Conservation (phyloP, 495 filamentous ascomycete genomes). For the Mytilinidion resinicola region DNA sequence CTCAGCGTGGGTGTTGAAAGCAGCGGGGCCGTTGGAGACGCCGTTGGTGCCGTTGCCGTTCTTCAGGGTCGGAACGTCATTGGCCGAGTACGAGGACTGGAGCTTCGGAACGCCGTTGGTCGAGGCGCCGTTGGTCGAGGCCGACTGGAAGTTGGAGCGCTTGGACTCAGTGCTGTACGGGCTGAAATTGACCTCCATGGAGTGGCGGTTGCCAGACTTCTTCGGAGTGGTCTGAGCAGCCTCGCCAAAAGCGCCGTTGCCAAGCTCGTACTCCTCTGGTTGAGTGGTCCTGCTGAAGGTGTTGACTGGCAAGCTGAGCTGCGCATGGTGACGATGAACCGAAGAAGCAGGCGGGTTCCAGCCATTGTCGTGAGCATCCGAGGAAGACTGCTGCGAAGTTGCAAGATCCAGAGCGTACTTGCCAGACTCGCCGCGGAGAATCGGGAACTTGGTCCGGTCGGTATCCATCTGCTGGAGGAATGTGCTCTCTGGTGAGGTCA, state of each 20-base stretch:
- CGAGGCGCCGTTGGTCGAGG: slow-evolving; percentile 38
- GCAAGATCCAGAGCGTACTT: slow-evolving; percentile 78
- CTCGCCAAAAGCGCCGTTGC: slow-evolving; percentile 19
- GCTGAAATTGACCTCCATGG: slow-evolving; percentile 44
- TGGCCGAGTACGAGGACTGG: slow-evolving; percentile 83
- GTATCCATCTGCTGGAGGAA: slow-evolving; percentile 66
- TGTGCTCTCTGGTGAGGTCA: slow-evolving; percentile 58
- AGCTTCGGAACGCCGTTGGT: slow-evolving; percentile 49
- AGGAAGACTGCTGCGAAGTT: slow-evolving; percentile 58
- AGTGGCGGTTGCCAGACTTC: slow-evolving; percentile 51
- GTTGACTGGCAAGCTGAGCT: slow-evolving; percentile 73
- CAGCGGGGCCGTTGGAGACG: slow-evolving; percentile 44
- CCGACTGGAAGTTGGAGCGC: slow-evolving; percentile 40
- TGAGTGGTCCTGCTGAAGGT: slow-evolving; percentile 30
- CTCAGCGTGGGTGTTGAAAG: slow-evolving; percentile 60
- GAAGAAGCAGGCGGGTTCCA: slow-evolving; percentile 50
- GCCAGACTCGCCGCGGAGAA: slow-evolving; percentile 67
- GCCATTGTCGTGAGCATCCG: slow-evolving; percentile 49
- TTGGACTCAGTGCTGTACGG: slow-evolving; percentile 24
- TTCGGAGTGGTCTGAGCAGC: slow-evolving; percentile 26
- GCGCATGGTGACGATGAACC: slow-evolving; percentile 67
- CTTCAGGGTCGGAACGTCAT: slow-evolving; percentile 85
- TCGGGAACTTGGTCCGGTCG: slow-evolving; percentile 75
- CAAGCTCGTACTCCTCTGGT: slow-evolving; percentile 27
- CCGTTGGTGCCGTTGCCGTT: slow-evolving; percentile 38